Base-by-base conservation (phyloP, 371 early-diverging fungal genomes). In the Mycotypha africana region DNA sequence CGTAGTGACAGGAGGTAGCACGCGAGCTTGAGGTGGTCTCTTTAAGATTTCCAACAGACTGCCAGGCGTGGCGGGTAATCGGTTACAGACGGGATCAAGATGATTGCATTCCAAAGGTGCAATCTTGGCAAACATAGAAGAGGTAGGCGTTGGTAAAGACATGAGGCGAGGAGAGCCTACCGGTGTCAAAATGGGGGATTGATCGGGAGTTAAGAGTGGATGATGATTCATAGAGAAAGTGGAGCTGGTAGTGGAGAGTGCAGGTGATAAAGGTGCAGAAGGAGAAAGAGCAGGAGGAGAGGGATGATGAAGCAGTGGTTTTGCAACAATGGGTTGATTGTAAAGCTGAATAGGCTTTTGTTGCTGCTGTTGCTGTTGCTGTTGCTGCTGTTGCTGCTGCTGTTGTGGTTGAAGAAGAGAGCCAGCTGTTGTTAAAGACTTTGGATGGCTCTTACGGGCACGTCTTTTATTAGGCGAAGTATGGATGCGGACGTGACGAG, bases 401-500 rank as follows among this genome's bases (percentile, higher is more conserved):
- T 43, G 55, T 20, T 53, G n/a, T 32, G 49, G 28, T 33, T 22
- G 26, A 10, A 16, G 15, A n/a, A n/a, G n/a, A n/a, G n/a, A n/a
- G n/a, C n/a, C n/a, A n/a, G n/a, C n/a, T n/a, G n/a, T n/a, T n/a
- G n/a, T n/a, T n/a, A n/a, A n/a, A n/a, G n/a, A n/a, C n/a, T n/a
- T n/a, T n/a, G n/a, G n/a, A 9, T 40, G 51, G 41, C 35, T 55
- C 9, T 21, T 49, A 45, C 58, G 57, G 3, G 48, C 56, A 15
- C 76, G 52, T 49, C 59, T 54, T 34, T 58, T 55, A 39, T 58
- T 53, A 1, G 70, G 74, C 14, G 71, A 69, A 11, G 74, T 72
- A 60, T 88, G 89, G 47, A 86, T 88, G 47, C 83, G 82, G 55
- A 79, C 78, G 73, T 93, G 93, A 30, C 88, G 76, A 34, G 88